Base-by-base conservation (phyloP, 2,329 filamentous ascomycete genomes). In the Teratosphaeriaceae sp. region DNA sequence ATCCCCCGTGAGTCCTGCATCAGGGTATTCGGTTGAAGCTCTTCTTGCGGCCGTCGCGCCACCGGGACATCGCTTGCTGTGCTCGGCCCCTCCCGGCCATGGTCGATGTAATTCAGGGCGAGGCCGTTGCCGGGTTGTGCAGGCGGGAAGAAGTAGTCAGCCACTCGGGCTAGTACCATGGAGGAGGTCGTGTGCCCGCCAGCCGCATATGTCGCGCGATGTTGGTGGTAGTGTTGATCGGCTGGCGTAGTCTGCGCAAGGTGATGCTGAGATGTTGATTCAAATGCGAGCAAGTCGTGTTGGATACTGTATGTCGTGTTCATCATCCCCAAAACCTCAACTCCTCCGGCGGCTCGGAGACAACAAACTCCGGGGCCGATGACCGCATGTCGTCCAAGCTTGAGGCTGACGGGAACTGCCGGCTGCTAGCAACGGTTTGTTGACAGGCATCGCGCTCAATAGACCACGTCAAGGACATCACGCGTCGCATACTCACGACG, bases 91-190 rank as follows among this genome's bases (percentile, higher is more conserved):
- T 52, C 45, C 27, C 39, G 38, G 36, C 60, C 64, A 67, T 67
- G 54, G 45, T 69, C 61, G 48, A 62, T 58, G 45, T 63, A 56
- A 46, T 56, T 60, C 51, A 60, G 49, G 45, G 54, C 53, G 52
- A 43, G n/a, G n/a, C n/a, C 51, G 55, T 31, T 47, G 44, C 33
- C 39, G 49, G 13, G 16, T 12, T 33, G 18, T 13, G 31, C 15
- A 42, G 61, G 60, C 33, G 57, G 51, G 52, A 63, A 65, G 53
- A 72, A 61, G 61, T 69, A 66, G 58, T 68, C 65, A 61, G 68
- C 68, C 65, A 69, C 63, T 46, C 65, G 66, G 68, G 64, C 69
- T 64, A 72, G 60, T 60, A 72, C 68, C 70, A 72, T 73, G 60
- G 63, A 66, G 52, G 50, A 46, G 49, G 49, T 39, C 29, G 45